Evolutionary conservation across 2,329 filamentous ascomycete genomes (phyloP), one percentile per base, ranked within the genome.

Genomic region (Fusarium drepaniforme): DNA sequence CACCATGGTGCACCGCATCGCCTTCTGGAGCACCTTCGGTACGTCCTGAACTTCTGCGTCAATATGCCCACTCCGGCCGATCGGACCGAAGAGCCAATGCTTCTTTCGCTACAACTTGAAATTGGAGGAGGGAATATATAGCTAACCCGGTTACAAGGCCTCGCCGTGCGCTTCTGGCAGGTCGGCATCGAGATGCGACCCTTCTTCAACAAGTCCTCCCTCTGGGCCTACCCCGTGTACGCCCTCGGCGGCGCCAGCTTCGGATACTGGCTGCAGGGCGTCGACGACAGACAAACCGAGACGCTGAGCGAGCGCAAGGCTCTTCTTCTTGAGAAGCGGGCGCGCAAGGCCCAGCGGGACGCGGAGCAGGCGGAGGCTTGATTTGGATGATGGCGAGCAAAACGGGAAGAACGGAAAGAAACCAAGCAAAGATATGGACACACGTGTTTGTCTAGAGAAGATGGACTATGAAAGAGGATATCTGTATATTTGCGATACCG

Each of bases 181-280:
- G 93, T 99, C 83, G 97, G 96, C 82, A 97, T 99, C 84, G 95
- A 99, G 88, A 98, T 97, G 95, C 95, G 96, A 74, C 97, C 96
- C 63, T 93, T 98, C 85, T 94, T 98, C 90, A 92, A 93, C 86
- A 91, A 89, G 81, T 89, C 93, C 82, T 93, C 93, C 66, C 91
- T 98, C 81, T 97, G 95, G 93, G 95, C 92, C 62, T 99, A 98
- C 87, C 97, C 97, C 66, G 86, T 96, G 79, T 99, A 97, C 85
- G 96, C 92, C 69, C 90, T 90, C 78, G 91, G 95, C 74, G 96
- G 96, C 79, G 96, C 93, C 79, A 94, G 93, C 85, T 98, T 98
- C 86, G 97, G 97, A 78, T 98, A 98, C 89, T 99, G 96, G 95
- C 88, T 99, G 79, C 92, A 96, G 87, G 94, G 94, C 74, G 94